phyloP scores from a whole-genome alignment of 305 asterid species.

The Rubia occidens region DNA sequence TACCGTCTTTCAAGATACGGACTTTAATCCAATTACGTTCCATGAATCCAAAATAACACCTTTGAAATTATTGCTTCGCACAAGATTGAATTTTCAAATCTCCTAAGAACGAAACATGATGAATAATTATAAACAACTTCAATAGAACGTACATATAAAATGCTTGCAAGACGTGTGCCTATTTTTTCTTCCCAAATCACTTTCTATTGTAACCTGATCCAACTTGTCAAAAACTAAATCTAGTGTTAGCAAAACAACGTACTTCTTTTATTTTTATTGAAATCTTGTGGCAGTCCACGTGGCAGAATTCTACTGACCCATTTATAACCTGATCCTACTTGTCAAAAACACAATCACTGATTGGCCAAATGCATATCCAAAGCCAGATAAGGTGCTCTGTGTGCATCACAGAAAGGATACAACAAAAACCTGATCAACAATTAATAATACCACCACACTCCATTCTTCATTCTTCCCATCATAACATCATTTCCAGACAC shows the following conservation, averaged over 20 bases:
- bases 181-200: not conserved
- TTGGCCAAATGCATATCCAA: constrained; percentile 50
- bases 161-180: not conserved
- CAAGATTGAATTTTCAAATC: too few relatives aligned
- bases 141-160: too few relatives aligned
- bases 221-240: too few relatives aligned
- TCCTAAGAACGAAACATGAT: too few relatives aligned
- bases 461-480: constrained; percentile 6
- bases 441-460: constrained; percentile 2
- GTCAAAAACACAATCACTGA: constrained; percentile 25
- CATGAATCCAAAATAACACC: too few relatives aligned
- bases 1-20: too few relatives aligned
- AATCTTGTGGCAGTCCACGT: constrained; percentile 23
- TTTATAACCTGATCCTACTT: constrained; percentile 32
- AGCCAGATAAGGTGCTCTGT: constrained; percentile 51
- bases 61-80: too few relatives aligned
- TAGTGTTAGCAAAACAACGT: too few relatives aligned
- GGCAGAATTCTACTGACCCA: constrained; percentile 22
- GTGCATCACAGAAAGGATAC: constrained; percentile 37
- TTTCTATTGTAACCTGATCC: not conserved
- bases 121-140: too few relatives aligned
- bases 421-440: constrained; percentile 17
- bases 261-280: too few relatives aligned
- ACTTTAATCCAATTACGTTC: too few relatives aligned
- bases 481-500: constrained; percentile 1